Evolutionary conservation across 1,284 basidiomycete genomes (phyloP).

Genomic region (Coniophora puteana): DNA sequence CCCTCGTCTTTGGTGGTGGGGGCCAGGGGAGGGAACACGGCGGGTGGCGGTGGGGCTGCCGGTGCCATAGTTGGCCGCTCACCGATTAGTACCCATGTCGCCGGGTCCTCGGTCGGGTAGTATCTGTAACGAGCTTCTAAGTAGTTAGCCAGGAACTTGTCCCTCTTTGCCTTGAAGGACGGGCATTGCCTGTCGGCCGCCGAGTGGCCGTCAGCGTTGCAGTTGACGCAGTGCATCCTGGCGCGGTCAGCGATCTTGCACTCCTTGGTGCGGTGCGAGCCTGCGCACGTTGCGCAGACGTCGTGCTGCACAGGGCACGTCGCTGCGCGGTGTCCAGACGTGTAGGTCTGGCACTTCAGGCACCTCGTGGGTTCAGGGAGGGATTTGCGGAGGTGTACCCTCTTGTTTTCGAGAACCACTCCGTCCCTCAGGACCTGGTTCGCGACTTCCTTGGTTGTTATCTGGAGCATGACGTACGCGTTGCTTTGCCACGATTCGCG

Average conservation of each 20-base stretch:
- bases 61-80: too few species aligned
- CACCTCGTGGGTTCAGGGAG: slow-evolving; percentile 8
- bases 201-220: background rate
- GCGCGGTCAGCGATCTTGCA: slow-evolving; percentile 2
- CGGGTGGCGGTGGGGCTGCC: too few species aligned
- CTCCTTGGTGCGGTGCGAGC: slow-evolving; percentile 3
- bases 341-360: slow-evolving; percentile 9
- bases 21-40: too few species aligned
- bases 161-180: background rate
- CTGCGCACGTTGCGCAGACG: slow-evolving; percentile 9
- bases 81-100: slow-evolving; percentile 1
- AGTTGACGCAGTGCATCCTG: background rate
- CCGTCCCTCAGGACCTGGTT: too few species aligned
- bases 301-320: background rate
- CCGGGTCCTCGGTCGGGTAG: slow-evolving; percentile 1
- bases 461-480: slow-evolving; percentile 5
- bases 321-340: slow-evolving; percentile 3
- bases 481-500: slow-evolving; percentile 4
- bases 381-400: background rate
- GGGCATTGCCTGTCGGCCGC: slow-evolving; percentile 4
- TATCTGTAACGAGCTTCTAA: background rate
- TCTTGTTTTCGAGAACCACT: too few species aligned
- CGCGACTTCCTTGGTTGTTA: slow-evolving; percentile 9
- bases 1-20: background rate
- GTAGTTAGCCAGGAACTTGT: background rate